Conservation (phyloP, 2,329 filamentous ascomycete species). For the Fusarium sp. region DNA sequence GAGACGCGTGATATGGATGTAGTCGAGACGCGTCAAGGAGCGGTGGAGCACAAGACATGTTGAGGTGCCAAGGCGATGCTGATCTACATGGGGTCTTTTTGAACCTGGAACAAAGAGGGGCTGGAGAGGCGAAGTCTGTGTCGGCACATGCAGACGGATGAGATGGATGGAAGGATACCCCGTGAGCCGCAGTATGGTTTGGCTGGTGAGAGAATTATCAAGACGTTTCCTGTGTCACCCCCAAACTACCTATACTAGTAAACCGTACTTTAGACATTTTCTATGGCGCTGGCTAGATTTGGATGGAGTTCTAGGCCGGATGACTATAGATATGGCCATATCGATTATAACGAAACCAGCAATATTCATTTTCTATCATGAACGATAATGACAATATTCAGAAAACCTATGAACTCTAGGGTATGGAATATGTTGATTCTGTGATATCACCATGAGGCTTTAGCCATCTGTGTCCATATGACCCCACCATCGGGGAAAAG, state of each 20-base stretch:
- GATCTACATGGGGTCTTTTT: slow-evolving; percentile 40
- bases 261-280: background rate
- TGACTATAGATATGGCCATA: background rate
- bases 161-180: slow-evolving; percentile 45
- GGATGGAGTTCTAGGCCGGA: slow-evolving; percentile 2
- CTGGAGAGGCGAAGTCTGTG: background rate
- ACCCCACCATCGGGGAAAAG: background rate
- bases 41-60: slow-evolving; percentile 25
- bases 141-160: slow-evolving; percentile 12
- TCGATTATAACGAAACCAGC: background rate
- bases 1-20: slow-evolving; percentile 46
- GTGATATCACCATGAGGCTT: background rate
- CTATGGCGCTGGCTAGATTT: slow-evolving; percentile 2
- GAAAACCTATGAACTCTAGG: slow-evolving; percentile 1
- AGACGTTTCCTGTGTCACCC: slow-evolving; percentile 8
- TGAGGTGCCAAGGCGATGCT: slow-evolving; percentile 12
- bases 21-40: slow-evolving; percentile 41
- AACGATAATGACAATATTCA: background rate
- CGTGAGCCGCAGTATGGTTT: slow-evolving; percentile 21
- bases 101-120: slow-evolving; percentile 31
- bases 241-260: slow-evolving; percentile 3
- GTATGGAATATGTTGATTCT: slow-evolving; percentile 1
- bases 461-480: slow-evolving; percentile 2
- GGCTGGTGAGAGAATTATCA: slow-evolving; percentile 13
- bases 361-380: background rate